A percentile compares a stretch with the other conserved stretches of the same genome.
phyloP scores from a whole-genome alignment of 2,329 filamentous ascomycete species.

The Colletotrichum lentis region DNA sequence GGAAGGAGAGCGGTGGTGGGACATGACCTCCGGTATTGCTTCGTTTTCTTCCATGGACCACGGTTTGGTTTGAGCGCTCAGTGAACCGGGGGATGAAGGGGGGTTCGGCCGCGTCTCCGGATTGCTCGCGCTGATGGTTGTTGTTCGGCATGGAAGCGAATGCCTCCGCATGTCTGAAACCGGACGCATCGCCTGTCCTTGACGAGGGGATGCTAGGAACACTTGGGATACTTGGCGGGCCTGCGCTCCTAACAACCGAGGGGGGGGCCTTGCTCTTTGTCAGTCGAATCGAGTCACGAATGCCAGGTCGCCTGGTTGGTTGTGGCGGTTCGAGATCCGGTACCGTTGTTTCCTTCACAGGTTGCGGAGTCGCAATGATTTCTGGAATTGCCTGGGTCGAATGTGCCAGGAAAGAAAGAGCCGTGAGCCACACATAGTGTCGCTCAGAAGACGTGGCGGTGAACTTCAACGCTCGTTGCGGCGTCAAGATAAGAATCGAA shows the following conservation, averaged over 20 bases:
- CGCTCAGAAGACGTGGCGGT: slow-evolving; percentile 84
- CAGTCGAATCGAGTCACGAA: slow-evolving; percentile 88
- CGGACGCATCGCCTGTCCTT: slow-evolving; percentile 48
- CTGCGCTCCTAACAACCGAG: slow-evolving; percentile 49
- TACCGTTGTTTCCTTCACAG: slow-evolving; percentile 56
- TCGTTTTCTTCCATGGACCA: slow-evolving; percentile 79
- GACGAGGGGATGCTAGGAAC: slow-evolving; percentile 54
- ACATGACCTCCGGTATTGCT: slow-evolving; percentile 86
- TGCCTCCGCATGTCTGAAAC: slow-evolving; percentile 52
- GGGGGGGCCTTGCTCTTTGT: slow-evolving; percentile 72
- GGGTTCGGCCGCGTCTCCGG: slow-evolving; percentile 71
- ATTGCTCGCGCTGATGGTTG: slow-evolving; percentile 59
- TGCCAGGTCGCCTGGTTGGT: slow-evolving; percentile 63
- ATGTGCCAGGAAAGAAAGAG: slow-evolving; percentile 92
- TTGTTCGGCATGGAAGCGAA: slow-evolving; percentile 47
- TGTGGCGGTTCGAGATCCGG: slow-evolving; percentile 62
- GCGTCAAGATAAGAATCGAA: slow-evolving; percentile 93
- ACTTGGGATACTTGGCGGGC: slow-evolving; percentile 62
- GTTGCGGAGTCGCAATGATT: slow-evolving; percentile 64
- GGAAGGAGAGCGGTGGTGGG: slow-evolving; percentile 75
- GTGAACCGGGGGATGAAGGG: slow-evolving; percentile 76
- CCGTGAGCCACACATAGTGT: slow-evolving; percentile 94
- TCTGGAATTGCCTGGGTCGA: slow-evolving; percentile 84
- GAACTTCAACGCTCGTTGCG: slow-evolving; percentile 93
- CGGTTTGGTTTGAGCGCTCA: slow-evolving; percentile 59